Base-by-base conservation (phyloP, 768 basidiomycete genomes). In the Mycena filopes region DNA sequence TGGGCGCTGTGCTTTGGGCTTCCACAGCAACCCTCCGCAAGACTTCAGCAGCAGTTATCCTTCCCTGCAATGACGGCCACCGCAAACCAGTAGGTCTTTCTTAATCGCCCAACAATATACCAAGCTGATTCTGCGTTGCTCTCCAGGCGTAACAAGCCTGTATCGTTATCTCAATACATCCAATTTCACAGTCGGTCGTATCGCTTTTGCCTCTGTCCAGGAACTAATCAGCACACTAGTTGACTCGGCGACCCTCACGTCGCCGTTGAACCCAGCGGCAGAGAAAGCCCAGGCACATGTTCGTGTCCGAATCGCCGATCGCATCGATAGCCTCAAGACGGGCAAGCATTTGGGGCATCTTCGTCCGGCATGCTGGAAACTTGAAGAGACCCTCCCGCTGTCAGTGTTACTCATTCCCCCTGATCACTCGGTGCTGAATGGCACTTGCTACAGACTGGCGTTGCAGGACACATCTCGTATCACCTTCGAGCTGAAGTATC, bases 151-250 rank as follows among this genome's bases (percentile, higher is more conserved):
- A 43, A 28, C 41, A 51, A 25, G 23, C 45, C 23, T 49, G 7
- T 18, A 13, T 25, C 25, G 26, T 28, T 43, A 40, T 28, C 60
- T 21, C 40, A 31, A 38, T 40, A 48, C 28, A 55, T 62, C 20
- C 45, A 41, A 41, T 55, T 62, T 41, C 36, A 62, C 36, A 61
- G 60, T 48, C 6, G 40, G 60, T 51, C 31, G 18, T 31, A 26
- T 25, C 13, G 12, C 46, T 23, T 23, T 36, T 26, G 5, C 6
- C 16, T 18, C 7, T 31, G n/a, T 31, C 18, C 31, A 5, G 15
- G 33, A 3, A 28, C 45, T 46, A 54, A 23, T n/a, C 31, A n/a
- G 8, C 8, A 10, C 16, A 38, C 43, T 28, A 62, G 60, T 55
- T n/a, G 26, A 62, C 31, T 26, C 33, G 21, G 60, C 48, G 13